Conservation (phyloP, 2,329 filamentous ascomycete species). For the Arthrobotrys sphaeroides region DNA sequence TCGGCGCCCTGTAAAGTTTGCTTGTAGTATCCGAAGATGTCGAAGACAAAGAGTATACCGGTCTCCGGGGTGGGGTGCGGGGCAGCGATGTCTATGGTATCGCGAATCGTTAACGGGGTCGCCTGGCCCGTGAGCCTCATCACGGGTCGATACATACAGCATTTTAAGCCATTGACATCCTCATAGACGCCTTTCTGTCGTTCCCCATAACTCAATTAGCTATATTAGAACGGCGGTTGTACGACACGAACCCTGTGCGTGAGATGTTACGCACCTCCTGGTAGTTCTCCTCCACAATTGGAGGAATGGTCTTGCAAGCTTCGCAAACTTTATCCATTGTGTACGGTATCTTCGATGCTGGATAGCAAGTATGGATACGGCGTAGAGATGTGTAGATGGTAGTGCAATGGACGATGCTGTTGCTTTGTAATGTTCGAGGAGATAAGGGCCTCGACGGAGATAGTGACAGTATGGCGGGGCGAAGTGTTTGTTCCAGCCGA, state of each 20-base stretch:
- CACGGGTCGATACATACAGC: conserved; percentile 25
- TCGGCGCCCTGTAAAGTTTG: conserved; percentile 48
- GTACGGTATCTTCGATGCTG: background rate
- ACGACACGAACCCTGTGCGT: background rate
- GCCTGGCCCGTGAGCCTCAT: background rate
- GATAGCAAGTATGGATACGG: background rate
- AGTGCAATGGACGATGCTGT: background rate
- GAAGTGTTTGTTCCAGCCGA: background rate
- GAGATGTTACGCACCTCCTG: conserved; percentile 15
- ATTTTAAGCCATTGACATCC: conserved; percentile 36
- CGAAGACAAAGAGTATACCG: conserved; percentile 43
- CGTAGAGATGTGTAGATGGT: background rate
- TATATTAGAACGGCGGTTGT: background rate
- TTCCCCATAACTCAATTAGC: background rate
- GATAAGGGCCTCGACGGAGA: background rate
- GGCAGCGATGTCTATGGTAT: conserved; percentile 46
- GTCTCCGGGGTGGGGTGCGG: conserved; percentile 34
- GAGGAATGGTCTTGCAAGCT: conserved; percentile 47
- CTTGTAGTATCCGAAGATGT: conserved; percentile 46
- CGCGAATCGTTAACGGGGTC: background rate
- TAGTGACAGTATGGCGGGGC: background rate
- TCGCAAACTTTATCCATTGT: conserved; percentile 48
- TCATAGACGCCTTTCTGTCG: conserved; percentile 42
- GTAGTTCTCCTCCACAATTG: conserved; percentile 38
- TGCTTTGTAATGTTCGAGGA: background rate